phyloP scores from a whole-genome alignment of 495 filamentous ascomycete genomes.

The Oidiodendron maius region DNA sequence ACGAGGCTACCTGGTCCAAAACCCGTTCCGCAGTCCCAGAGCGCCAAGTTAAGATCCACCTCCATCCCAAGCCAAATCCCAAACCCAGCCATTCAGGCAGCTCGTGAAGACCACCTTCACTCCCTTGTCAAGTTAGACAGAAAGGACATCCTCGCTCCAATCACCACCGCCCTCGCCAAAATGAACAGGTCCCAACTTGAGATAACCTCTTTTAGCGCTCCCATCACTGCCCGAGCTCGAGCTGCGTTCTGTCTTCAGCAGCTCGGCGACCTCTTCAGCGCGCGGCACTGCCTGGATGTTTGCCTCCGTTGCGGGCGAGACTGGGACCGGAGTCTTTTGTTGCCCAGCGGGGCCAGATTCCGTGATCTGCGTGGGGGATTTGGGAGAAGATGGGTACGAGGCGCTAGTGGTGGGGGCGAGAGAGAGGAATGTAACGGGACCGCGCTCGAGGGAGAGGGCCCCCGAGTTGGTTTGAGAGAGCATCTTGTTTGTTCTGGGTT shows the following conservation, averaged over 20 bases:
- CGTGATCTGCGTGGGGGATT: background rate
- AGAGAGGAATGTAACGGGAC: slow-evolving; percentile 9
- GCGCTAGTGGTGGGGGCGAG: slow-evolving; percentile 17
- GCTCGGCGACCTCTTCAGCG: slow-evolving; percentile 1
- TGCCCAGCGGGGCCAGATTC: background rate
- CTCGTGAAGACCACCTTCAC: no score
- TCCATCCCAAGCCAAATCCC: no score
- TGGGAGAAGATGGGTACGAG: slow-evolving; percentile 13
- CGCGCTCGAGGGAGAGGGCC: background rate
- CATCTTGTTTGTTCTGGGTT: background rate
- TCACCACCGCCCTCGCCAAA: slow-evolving; percentile 13
- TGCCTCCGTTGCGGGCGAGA: background rate
- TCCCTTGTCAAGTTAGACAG: no score
- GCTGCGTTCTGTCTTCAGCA: slow-evolving; percentile 11
- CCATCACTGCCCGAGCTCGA: slow-evolving; percentile 10
- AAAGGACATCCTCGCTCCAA: slow-evolving; percentile 18
- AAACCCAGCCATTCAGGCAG: no score
- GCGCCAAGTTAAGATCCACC: no score
- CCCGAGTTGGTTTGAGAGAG: background rate
- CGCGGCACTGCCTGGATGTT: background rate
- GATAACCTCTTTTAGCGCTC: slow-evolving; percentile 10
- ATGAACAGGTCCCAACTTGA: slow-evolving; percentile 19
- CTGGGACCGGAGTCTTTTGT: background rate
- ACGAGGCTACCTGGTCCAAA: no score
- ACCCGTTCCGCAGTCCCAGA: no score